These are phyloP conservation scores for Penicillium alfredii DNA, from an alignment of 495 filamentous ascomycete species.

Conservation along the genomic window DNA sequence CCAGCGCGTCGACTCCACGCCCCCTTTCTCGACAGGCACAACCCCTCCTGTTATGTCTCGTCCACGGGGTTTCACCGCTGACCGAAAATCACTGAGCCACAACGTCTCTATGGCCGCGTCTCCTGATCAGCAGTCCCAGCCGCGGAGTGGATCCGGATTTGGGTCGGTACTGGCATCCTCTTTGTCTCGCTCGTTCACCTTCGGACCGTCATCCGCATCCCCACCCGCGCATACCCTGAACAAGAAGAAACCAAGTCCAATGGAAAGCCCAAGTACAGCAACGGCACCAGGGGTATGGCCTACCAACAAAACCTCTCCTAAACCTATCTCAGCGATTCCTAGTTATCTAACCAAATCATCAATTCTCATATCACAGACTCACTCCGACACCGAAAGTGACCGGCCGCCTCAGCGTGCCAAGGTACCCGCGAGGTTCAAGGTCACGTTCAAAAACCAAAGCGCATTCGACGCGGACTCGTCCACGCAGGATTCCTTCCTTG, in stretches of 20 bases:
- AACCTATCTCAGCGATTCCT: conserved; percentile 23
- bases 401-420: conserved; percentile 21
- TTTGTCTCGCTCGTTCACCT: conserved; percentile 65
- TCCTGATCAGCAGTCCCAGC: conserved; percentile 53
- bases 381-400: conserved; percentile 46
- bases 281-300: conserved; percentile 60
- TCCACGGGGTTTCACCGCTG: conserved; percentile 26
- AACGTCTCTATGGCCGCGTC: conserved; percentile 62
- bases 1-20: conserved; percentile 41
- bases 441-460: conserved; percentile 67
- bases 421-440: conserved; percentile 43
- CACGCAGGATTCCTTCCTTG: conserved; percentile 61
- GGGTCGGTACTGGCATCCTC: conserved; percentile 62
- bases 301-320: conserved; percentile 45
- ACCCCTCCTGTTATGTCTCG: conserved; percentile 55
- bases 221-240: conserved; percentile 45
- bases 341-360: conserved; percentile 29
- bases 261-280: conserved; percentile 57
- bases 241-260: conserved; percentile 61
- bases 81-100: conserved; percentile 38
- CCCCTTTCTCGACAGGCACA: conserved; percentile 54
- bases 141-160: conserved; percentile 39
- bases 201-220: conserved; percentile 59
- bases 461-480: conserved; percentile 74
- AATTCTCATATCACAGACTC: conserved; percentile 26